Evolutionary conservation across 306 rosid species (phyloP).

Genomic region (Pyrus bretschneideri): DNA sequence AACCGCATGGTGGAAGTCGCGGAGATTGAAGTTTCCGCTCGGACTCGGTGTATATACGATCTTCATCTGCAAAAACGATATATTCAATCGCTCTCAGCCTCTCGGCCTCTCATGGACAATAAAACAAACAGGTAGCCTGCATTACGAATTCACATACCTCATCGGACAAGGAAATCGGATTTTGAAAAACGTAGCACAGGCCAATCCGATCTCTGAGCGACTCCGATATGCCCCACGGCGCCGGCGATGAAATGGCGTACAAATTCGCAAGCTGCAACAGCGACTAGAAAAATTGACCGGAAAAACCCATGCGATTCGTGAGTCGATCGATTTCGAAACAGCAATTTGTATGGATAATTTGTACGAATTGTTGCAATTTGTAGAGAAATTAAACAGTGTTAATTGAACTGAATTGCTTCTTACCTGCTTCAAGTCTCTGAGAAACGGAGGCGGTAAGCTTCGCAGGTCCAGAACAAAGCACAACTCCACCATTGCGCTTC

Average conservation of each 20-base stretch:
- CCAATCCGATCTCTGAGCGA: slow-evolving; percentile 46
- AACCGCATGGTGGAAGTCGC: slow-evolving; percentile 65
- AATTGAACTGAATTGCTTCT: not conserved
- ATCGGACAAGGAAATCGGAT: slow-evolving; percentile 33
- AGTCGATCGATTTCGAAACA: slow-evolving; percentile 2
- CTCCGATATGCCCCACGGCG: slow-evolving; percentile 19
- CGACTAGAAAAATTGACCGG: slow-evolving; percentile 30
- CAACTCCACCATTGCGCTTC: slow-evolving; percentile 48
- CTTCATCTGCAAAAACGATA: slow-evolving; percentile 35
- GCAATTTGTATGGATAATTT: not conserved
- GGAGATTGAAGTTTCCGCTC: slow-evolving; percentile 44
- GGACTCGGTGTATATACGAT: slow-evolving; percentile 45
- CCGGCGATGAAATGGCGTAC: slow-evolving; percentile 45
- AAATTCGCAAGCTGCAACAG: slow-evolving; percentile 70
- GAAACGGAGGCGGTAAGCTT: slow-evolving; percentile 55
- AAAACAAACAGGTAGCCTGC: not conserved
- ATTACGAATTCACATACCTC: slow-evolving; percentile 30
- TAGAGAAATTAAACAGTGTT: not conserved
- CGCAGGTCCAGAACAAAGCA: slow-evolving; percentile 67
- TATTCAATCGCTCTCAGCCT: not conserved
- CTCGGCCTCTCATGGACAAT: not conserved
- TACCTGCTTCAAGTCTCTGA: slow-evolving; percentile 52
- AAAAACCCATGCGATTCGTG: slow-evolving; percentile 8
- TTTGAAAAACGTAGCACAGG: slow-evolving; percentile 50
- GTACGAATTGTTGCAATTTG: not conserved